Conservation (phyloP, 208 protist genomes). For the Phytomonas sp. region DNA sequence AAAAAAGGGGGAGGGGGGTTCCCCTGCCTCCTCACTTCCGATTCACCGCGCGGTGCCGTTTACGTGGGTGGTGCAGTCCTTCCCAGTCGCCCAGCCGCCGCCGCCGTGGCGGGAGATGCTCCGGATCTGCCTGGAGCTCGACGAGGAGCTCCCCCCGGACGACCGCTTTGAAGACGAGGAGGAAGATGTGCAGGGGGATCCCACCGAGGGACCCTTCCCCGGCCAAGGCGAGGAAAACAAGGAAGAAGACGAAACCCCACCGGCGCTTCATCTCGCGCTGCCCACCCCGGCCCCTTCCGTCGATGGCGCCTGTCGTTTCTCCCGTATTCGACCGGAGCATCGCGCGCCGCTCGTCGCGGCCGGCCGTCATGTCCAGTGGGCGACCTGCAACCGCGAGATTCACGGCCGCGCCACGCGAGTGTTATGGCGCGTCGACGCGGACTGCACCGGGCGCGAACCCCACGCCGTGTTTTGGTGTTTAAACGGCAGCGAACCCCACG, state of each 20-base stretch:
- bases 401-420: slow-evolving; percentile 21
- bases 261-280: no score
- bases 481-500: neutral
- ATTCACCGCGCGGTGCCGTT: slow-evolving; percentile 11
- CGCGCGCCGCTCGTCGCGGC: slow-evolving; percentile 20
- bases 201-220: neutral
- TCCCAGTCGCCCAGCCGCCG: slow-evolving; percentile 48
- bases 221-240: neutral
- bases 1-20: no score
- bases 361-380: slow-evolving; percentile 23
- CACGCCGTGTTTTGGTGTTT: slow-evolving; percentile 67
- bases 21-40: no score
- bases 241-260: neutral
- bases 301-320: slow-evolving; percentile 22
- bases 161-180: neutral
- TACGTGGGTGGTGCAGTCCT: slow-evolving; percentile 57
- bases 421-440: slow-evolving; percentile 43
- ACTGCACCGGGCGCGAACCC: slow-evolving; percentile 30
- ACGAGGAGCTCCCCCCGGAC: slow-evolving; percentile 18
- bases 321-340: slow-evolving; percentile 13
- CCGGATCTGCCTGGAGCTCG: slow-evolving; percentile 39
- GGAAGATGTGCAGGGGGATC: neutral
- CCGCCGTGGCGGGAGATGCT: slow-evolving; percentile 59
- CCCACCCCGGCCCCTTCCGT: neutral
- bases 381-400: slow-evolving; percentile 21